Evolutionary conservation across 2,329 filamentous ascomycete species (phyloP).

Genomic region (Emergomyces africanus): DNA sequence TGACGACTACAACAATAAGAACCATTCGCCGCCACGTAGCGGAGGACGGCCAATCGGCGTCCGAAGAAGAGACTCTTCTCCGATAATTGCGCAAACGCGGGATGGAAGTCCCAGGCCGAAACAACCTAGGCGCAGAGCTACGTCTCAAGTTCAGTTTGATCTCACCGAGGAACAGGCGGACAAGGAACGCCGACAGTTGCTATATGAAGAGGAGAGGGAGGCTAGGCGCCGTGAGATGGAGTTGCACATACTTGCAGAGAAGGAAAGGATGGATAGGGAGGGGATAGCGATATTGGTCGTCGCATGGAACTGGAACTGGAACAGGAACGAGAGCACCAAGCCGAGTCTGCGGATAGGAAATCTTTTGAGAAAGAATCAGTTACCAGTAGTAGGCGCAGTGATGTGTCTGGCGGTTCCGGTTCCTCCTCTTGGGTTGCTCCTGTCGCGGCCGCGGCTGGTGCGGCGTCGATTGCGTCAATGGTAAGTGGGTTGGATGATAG

Average conservation of each 20-base stretch:
- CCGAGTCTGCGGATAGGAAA: constrained; percentile 3
- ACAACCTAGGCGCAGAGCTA: constrained; percentile 20
- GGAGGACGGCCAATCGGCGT: constrained; percentile 16
- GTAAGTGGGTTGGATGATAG: constrained; percentile 22
- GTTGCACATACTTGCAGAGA: not conserved
- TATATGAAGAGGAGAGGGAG: constrained; percentile 11
- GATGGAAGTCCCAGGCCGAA: constrained; percentile 13
- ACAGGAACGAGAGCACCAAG: not conserved
- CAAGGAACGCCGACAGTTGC: constrained; percentile 28
- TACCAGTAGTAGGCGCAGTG: constrained; percentile 11
- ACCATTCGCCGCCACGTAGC: not conserved
- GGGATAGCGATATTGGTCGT: not conserved
- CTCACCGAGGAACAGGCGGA: constrained; percentile 44
- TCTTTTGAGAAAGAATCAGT: constrained; percentile 13
- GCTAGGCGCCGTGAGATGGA: constrained; percentile 6
- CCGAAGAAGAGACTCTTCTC: constrained; percentile 36
- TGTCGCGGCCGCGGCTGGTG: constrained; percentile 40
- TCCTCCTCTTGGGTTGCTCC: constrained; percentile 21
- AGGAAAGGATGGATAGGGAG: constrained; percentile 1
- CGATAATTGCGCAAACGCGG: constrained; percentile 25
- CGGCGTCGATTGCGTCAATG: constrained; percentile 33
- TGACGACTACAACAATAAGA: constrained; percentile 2
- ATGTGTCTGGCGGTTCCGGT: constrained; percentile 9
- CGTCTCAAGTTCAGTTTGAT: constrained; percentile 41
- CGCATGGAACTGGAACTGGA: constrained; percentile 1